Evolutionary conservation across 345 rosid species (phyloP), one percentile per base, ranked within the genome.

Genomic region (Eucalyptus leucophloia): DNA sequence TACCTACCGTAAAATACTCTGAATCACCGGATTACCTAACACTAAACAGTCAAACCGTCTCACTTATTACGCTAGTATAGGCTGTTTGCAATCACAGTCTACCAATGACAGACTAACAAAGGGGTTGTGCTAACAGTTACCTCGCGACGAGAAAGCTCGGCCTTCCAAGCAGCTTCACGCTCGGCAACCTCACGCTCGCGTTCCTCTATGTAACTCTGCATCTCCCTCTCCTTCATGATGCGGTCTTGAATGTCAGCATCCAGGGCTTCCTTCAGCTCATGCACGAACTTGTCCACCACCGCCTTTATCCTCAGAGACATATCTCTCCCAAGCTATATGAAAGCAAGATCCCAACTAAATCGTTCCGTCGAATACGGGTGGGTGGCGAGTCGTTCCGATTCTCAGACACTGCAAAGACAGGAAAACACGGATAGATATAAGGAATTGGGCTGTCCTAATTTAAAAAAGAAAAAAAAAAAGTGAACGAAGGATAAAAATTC

Each of bases 91-190:
- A 34, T 40, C 49, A 56, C n/a, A 17, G 14, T 7, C 8, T 2
- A 62, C 32, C 42, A 56, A 23, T 89, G 51, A 51, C n/a, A 47
- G 4, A 24, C 37, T 56, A 32, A 19, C 67, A 54, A 37, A 26
- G 87, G 87, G 49, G 49, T 50, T 12, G 42, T 24, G 45, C 44
- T 1, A 44, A 11, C 28, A 21, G 86, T 12, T 88, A 96, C 99
- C 95, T 97, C 99, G 65, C 99, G 97, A 69, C 98, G 99, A 62
- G 99, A 98, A 87, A 98, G 98, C 94, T 97, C 98, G 26, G 99
- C 99, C 91, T 98, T 98, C 99, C 99, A 98, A 49, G 99, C 99
- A 65, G 99, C 98, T 91, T 98, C 99, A 56, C 98, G 96, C 88
- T 98, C 98, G 16, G 99, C 98, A 87, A 97, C 99, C 93, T 98